These are phyloP conservation scores for Xylariaceae sp. DNA, from an alignment of 2,329 filamentous ascomycete species.

Conservation along the genomic window DNA sequence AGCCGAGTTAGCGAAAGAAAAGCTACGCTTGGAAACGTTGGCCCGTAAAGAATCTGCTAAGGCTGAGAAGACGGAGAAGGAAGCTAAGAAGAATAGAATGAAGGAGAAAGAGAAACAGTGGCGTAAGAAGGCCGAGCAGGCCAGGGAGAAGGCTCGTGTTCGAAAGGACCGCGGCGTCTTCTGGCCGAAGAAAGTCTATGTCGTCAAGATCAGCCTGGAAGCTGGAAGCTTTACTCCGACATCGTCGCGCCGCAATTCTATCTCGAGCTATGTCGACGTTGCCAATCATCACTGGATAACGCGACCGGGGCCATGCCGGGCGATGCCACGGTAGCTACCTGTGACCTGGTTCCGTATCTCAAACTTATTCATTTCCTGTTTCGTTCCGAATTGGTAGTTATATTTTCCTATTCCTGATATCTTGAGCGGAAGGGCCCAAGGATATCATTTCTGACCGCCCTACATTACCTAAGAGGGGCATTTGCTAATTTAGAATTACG, in stretches of 20 bases:
- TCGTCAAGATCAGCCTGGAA: slow-evolving; percentile 55
- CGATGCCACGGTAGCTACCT: slow-evolving; percentile 29
- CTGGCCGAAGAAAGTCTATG: slow-evolving; percentile 55
- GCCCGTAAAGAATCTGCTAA: slow-evolving; percentile 33
- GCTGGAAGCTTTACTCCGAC: slow-evolving; percentile 44
- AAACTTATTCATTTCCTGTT: not conserved
- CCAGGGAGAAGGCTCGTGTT: slow-evolving; percentile 48
- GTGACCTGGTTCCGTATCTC: slow-evolving; percentile 42
- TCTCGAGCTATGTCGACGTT: slow-evolving; percentile 58
- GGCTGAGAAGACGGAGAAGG: slow-evolving; percentile 36
- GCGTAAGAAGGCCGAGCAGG: slow-evolving; percentile 41
- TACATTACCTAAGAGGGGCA: not conserved
- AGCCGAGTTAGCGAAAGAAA: slow-evolving; percentile 37
- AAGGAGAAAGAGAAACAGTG: slow-evolving; percentile 42
- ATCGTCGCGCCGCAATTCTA: slow-evolving; percentile 53
- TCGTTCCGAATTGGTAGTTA: no score
- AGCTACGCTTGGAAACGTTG: slow-evolving; percentile 34
- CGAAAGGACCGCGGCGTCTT: slow-evolving; percentile 48
- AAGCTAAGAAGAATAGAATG: slow-evolving; percentile 19
- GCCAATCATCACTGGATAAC: slow-evolving; percentile 44
- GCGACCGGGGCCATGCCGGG: slow-evolving; percentile 19
- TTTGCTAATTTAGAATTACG: not conserved
- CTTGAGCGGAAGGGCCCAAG: no score
- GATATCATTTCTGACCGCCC: no score
- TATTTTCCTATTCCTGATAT: no score